Percentiles rank a stretch among this genome's conserved stretches.
phyloP scores from a whole-genome alignment of 176 grass and related monocot species.

The Oryza rufipogon region DNA sequence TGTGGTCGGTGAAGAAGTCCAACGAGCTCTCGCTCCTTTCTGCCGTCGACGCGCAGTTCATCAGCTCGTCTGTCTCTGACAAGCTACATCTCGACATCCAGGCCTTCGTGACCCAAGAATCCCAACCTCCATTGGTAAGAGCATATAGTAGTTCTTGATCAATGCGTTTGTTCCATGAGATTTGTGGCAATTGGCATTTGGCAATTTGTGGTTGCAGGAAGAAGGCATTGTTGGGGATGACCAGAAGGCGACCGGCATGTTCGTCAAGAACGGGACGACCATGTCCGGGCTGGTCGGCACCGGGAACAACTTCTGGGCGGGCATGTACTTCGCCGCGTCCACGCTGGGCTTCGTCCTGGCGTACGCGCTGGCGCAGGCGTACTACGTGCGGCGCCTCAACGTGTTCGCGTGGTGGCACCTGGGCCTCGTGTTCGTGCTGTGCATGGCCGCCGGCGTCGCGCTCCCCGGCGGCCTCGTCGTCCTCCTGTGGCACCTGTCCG shows the following conservation, averaged over 20 bases:
- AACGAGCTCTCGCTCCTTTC: conserved; percentile 89
- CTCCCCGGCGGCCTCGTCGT: conserved; percentile 71
- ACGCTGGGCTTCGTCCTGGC: conserved; percentile 72
- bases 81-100: conserved; percentile 77
- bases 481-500: conserved; percentile 71
- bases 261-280: conserved; percentile 60
- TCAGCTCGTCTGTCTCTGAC: conserved; percentile 57
- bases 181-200: neutral
- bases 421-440: conserved; percentile 70
- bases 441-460: conserved; percentile 69
- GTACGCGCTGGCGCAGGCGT: conserved; percentile 62
- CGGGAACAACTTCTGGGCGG: conserved; percentile 77
- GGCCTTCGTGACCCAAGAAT: conserved; percentile 86
- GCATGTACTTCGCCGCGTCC: conserved; percentile 70
- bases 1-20: conserved; percentile 92
- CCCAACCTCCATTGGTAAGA: conserved; percentile 68
- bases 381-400: conserved; percentile 68
- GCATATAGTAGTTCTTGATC: too few species aligned
- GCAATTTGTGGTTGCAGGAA: conserved; percentile 51
- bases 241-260: conserved; percentile 53
- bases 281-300: conserved; percentile 93
- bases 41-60: conserved; percentile 61
- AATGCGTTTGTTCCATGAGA: neutral
- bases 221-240: conserved; percentile 61
- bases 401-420: conserved; percentile 85